phyloP scores from a whole-genome alignment of 495 filamentous ascomycete genomes.

The Echria macrotheca region DNA sequence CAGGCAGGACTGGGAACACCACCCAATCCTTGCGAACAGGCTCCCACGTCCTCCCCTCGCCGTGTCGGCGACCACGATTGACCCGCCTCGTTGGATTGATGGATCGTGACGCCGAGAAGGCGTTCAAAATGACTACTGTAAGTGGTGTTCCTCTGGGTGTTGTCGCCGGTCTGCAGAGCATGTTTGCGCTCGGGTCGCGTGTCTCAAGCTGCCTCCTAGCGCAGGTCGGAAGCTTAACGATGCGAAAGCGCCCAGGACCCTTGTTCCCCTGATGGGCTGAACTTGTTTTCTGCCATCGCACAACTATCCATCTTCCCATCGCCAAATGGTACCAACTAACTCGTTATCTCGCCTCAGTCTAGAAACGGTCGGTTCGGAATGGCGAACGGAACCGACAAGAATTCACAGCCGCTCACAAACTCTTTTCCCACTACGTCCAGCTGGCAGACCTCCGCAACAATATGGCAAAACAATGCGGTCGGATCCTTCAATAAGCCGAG shows the following conservation, averaged over 20 bases:
- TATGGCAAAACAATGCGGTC: conserved; percentile 55
- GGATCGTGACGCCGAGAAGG: neutral
- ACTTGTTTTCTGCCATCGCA: too few species aligned
- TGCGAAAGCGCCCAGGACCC: conserved; percentile 6
- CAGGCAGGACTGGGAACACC: neutral
- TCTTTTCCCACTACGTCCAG: conserved; percentile 44
- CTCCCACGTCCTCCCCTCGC: conserved; percentile 2
- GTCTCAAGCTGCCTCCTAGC: conserved; percentile 10
- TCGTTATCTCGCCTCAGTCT: conserved; percentile 19
- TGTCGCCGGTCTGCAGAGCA: neutral
- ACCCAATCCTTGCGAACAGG: conserved; percentile 5
- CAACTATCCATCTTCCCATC: too few species aligned
- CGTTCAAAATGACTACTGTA: conserved; percentile 2
- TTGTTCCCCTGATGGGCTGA: too few species aligned
- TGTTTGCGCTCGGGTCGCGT: conserved; percentile 10
- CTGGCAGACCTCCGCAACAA: conserved; percentile 45
- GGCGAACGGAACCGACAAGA: conserved; percentile 32
- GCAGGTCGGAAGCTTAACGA: conserved; percentile 8
- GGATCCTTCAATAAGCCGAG: conserved; percentile 42
- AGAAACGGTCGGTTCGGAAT: conserved; percentile 32
- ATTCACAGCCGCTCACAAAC: conserved; percentile 30
- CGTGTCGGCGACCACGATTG: neutral
- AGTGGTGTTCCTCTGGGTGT: neutral
- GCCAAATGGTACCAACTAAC: too few species aligned
- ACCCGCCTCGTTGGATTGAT: too few species aligned